A percentile compares a stretch with the other conserved stretches of the same genome.
phyloP scores from a whole-genome alignment of 2,329 filamentous ascomycete genomes.

The Stagonosporopsis cucurbitacearum region DNA sequence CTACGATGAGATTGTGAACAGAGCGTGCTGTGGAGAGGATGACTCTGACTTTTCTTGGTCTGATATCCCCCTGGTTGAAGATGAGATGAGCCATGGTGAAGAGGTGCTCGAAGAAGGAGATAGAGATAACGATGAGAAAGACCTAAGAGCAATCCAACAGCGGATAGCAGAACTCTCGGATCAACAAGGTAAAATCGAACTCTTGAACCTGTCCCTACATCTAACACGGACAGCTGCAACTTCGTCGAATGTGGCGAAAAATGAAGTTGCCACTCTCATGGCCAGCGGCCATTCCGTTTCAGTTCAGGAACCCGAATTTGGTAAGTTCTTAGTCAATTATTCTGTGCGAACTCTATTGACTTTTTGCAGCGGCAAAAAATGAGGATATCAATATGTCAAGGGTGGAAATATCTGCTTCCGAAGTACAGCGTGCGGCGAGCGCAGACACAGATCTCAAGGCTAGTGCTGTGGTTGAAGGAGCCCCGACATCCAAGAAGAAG shows the following conservation, averaged over 20 bases:
- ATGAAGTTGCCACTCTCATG: neutral
- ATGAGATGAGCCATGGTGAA: neutral
- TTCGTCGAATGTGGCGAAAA: neutral
- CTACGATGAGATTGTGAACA: constrained; percentile 9
- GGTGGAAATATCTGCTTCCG: neutral
- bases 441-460: neutral
- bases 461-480: neutral
- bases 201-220: neutral
- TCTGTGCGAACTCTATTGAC: neutral
- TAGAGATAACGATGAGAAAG: neutral
- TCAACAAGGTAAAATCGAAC: neutral
- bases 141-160: neutral
- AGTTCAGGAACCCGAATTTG: neutral
- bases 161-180: neutral
- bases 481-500: constrained; percentile 13
- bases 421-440: neutral
- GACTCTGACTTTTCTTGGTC: constrained; percentile 16
- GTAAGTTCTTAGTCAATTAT: neutral
- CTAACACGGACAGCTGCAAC: neutral
- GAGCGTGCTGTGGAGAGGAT: constrained; percentile 6
- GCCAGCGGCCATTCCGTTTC: neutral
- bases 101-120: neutral
- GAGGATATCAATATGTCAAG: too few species aligned
- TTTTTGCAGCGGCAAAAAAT: neutral
- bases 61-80: constrained; percentile 5